Evolutionary conservation across 2,329 filamentous ascomycete species (phyloP), one percentile per base, ranked within the genome.

Genomic region (Cordyceps cicadae): DNA sequence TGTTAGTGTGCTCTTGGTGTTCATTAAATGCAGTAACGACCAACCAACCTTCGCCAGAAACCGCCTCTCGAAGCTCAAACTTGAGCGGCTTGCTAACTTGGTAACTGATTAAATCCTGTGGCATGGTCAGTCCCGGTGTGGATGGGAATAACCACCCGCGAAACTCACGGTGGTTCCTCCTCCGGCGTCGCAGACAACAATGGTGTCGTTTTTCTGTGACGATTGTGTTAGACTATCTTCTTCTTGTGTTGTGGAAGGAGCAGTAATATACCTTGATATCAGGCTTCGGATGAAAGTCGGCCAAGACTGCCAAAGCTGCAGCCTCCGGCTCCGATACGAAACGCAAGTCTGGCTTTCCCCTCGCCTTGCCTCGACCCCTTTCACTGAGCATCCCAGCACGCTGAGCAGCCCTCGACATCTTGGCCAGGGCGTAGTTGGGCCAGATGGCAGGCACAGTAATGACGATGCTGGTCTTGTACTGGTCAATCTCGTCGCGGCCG

Each of bases 401-500:
- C 0, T 63, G 41, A 0, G 70, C 69, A 0, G 76, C 77, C 0
- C 70, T 52, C 0, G 66, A 63, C 77, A 80, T 79, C 0, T 69
- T 62, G 0, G 61, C 24, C 1, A 71, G 70, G 1, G 73, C 73
- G 58, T 76, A 76, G 0, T 70, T 65, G 0, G 74, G 73, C 77
- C 78, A 80, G 9, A 80, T 79, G 0, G 77, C 77, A 0, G 78
- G 77, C 0, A 80, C 43, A 0, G 77, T 79, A 1, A 77, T 63
- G 1, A 79, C 69, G 3, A 80, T 64, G 14, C 75, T 68, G 12
- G 78, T 69, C 0, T 39, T 65, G 6, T 66, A 64, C 9, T 61
- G 56, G 0, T 67, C 62, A 0, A 74, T 32, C 0, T 71, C 62
- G 0, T 62, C 52, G 0, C 62, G n/a, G 0, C 72, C 71, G 4